A percentile compares a stretch with the other conserved stretches of the same genome.
These are phyloP conservation scores for Firmiana major DNA, from an alignment of 345 rosid genomes.

Conservation along the genomic window DNA sequence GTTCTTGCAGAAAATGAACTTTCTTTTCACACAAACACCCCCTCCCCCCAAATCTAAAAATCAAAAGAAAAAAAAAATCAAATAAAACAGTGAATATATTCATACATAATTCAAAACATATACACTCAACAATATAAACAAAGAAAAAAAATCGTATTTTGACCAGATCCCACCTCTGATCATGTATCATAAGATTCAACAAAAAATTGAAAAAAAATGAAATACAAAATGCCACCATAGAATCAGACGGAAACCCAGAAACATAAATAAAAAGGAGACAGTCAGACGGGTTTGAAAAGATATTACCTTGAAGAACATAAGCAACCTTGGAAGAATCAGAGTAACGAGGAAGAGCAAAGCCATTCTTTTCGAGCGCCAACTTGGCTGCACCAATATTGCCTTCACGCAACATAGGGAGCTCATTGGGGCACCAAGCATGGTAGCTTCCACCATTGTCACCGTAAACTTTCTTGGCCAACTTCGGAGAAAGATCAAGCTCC, in stretches of 20 bases:
- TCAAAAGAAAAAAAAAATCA: not conserved
- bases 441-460: slow-evolving; percentile 82
- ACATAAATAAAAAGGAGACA: not conserved
- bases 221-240: not conserved
- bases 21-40: not conserved
- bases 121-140: not conserved
- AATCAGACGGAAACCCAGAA: not conserved
- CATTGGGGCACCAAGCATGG: slow-evolving; percentile 70
- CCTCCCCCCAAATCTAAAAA: not conserved
- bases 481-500: slow-evolving; percentile 85
- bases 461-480: slow-evolving; percentile 54
- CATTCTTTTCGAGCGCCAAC: slow-evolving; percentile 73
- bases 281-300: not conserved
- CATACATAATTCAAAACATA: not conserved
- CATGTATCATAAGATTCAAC: not conserved
- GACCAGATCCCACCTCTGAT: not conserved
- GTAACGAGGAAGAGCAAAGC: slow-evolving; percentile 84
- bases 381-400: slow-evolving; percentile 93
- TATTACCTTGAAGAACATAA: slow-evolving; percentile 79
- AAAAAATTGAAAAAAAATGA: no score
- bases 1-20: not conserved
- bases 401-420: slow-evolving; percentile 64
- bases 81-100: not conserved
- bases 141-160: not conserved
- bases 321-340: slow-evolving; percentile 88